These are phyloP conservation scores for Penicillium sp. DNA, from an alignment of 2,329 filamentous ascomycete species.

Conservation along the genomic window DNA sequence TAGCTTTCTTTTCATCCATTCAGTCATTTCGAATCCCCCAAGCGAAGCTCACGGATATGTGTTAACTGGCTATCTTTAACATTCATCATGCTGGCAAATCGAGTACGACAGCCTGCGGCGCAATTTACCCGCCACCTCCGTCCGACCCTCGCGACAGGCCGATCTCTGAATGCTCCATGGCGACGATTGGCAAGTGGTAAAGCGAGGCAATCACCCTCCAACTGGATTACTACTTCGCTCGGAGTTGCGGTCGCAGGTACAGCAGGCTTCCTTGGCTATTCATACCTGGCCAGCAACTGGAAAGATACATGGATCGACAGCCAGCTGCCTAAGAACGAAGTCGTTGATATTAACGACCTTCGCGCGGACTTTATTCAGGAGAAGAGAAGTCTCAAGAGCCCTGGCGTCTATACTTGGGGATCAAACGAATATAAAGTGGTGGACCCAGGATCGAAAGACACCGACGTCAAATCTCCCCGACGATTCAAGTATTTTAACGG, in stretches of 20 bases:
- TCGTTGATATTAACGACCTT: slow-evolving; percentile 58
- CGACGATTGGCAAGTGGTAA: slow-evolving; percentile 33
- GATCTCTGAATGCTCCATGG: slow-evolving; percentile 22
- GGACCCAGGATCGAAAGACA: slow-evolving; percentile 76
- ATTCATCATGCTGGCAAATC: slow-evolving; percentile 21
- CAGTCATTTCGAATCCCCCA: not conserved
- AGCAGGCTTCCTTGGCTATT: slow-evolving; percentile 33
- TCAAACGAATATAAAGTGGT: slow-evolving; percentile 83
- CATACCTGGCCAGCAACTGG: slow-evolving; percentile 26
- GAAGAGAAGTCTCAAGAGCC: slow-evolving; percentile 75
- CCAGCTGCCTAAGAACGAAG: slow-evolving; percentile 19
- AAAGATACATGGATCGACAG: slow-evolving; percentile 19
- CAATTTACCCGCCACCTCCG: slow-evolving; percentile 23
- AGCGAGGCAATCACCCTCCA: slow-evolving; percentile 17
- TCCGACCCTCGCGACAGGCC: slow-evolving; percentile 15
- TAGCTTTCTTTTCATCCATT: not conserved
- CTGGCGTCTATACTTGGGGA: slow-evolving; percentile 92
- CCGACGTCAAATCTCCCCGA: slow-evolving; percentile 74
- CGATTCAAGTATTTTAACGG: slow-evolving; percentile 82
- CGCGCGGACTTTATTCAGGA: slow-evolving; percentile 88
- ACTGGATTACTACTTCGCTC: slow-evolving; percentile 34
- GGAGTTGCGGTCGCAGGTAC: slow-evolving; percentile 33
- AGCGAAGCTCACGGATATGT: not conserved
- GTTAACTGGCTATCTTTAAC: not conserved
- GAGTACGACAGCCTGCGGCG: slow-evolving; percentile 25